A percentile compares a stretch with the other conserved stretches of the same genome.
Conservation (phyloP, 106 monocot species). For the Posidonia australis region DNA sequence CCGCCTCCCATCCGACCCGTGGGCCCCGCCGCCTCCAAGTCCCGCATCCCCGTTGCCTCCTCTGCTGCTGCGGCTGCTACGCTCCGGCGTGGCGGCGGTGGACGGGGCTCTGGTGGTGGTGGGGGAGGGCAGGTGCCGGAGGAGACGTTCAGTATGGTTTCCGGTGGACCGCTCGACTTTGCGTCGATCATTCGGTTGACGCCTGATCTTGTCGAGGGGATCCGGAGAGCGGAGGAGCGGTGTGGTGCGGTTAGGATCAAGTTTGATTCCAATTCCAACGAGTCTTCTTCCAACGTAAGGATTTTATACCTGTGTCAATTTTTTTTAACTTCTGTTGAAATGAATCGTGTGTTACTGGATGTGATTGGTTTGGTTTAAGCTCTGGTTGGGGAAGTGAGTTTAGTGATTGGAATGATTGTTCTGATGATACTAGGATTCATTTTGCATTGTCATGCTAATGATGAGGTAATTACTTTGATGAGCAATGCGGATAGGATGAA, state of each 20-base stretch:
- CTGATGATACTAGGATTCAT: too few relatives aligned
- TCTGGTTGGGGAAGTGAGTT: too few relatives aligned
- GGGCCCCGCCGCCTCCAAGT: not conserved
- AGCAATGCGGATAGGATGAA: too few relatives aligned
- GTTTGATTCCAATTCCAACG: slow-evolving; percentile 57
- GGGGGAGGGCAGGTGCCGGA: slow-evolving; percentile 16
- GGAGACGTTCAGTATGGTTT: slow-evolving; percentile 59
- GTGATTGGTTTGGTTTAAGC: not conserved
- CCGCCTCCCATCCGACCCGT: slow-evolving; percentile 13
- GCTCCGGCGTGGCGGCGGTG: not conserved
- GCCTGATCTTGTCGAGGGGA: slow-evolving; percentile 84
- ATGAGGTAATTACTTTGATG: too few relatives aligned
- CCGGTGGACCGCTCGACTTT: slow-evolving; percentile 40
- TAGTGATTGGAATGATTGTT: too few relatives aligned
- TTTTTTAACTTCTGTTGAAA: not conserved
- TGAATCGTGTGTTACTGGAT: not conserved
- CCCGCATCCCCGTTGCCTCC: slow-evolving; percentile 5
- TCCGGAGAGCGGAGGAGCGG: slow-evolving; percentile 52
- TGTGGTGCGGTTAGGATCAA: slow-evolving; percentile 65
- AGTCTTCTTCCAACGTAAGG: slow-evolving; percentile 52
- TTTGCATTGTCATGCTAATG: too few relatives aligned
- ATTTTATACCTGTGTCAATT: not conserved
- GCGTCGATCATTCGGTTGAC: slow-evolving; percentile 73
- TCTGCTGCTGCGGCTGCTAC: not conserved
- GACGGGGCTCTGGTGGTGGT: not conserved